These are phyloP conservation scores for Bathelium albidoporum DNA, from an alignment of 495 filamentous ascomycete genomes.

Conservation along the genomic window DNA sequence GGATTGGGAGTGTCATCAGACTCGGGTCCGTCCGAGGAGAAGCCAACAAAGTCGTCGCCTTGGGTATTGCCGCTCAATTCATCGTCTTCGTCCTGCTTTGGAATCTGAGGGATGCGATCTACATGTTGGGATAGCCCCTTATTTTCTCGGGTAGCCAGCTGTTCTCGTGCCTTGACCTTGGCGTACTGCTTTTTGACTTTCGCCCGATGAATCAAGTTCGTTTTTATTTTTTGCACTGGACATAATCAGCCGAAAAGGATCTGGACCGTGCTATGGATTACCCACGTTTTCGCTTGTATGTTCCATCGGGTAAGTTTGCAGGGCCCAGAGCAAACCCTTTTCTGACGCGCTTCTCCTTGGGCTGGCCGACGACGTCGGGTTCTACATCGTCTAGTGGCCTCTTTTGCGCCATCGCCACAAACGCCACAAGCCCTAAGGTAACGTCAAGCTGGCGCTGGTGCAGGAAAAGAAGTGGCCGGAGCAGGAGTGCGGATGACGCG, in stretches of 20 bases:
- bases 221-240: slow-evolving; percentile 87
- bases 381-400: slow-evolving; percentile 2
- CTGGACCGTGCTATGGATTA: not conserved
- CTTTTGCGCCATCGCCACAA: slow-evolving; percentile 8
- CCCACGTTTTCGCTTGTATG: slow-evolving; percentile 79
- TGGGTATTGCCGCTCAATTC: not conserved
- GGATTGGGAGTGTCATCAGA: slow-evolving; percentile 26
- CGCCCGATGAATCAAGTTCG: slow-evolving; percentile 80
- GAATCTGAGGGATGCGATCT: not conserved
- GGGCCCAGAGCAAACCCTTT: slow-evolving; percentile 76
- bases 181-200: slow-evolving; percentile 89
- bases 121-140: not conserved
- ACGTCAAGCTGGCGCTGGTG: not conserved
- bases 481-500: not conserved
- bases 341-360: slow-evolving; percentile 37
- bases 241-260: slow-evolving; percentile 8
- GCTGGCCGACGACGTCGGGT: slow-evolving; percentile 26
- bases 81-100: slow-evolving; percentile 5
- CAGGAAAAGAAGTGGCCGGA: not conserved
- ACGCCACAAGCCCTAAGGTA: not conserved
- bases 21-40: slow-evolving; percentile 12
- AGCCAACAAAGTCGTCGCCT: not conserved
- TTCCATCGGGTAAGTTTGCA: slow-evolving; percentile 85
- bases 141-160: not conserved
- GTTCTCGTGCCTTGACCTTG: slow-evolving; percentile 62